These are phyloP conservation scores for Cryptomeria japonica DNA, from an alignment of 75 land plant species.

Conservation along the genomic window DNA sequence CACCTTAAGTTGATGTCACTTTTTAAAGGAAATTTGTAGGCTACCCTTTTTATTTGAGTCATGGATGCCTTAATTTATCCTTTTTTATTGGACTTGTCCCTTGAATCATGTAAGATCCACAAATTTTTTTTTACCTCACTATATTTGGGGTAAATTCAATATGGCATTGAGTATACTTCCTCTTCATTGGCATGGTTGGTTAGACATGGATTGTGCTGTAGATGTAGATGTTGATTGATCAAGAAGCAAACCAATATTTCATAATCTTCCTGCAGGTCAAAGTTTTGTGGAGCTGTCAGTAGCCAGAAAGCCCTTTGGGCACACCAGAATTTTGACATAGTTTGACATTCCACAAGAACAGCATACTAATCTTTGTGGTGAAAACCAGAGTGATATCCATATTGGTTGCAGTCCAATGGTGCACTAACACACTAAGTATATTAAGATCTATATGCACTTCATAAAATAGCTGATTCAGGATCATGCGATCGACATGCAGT, in stretches of 20 bases:
- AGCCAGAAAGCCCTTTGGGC: neutral
- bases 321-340: neutral
- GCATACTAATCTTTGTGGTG: neutral
- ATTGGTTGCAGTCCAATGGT: neutral
- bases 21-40: too few species aligned
- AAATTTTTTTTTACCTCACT: neutral
- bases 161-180: neutral
- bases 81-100: neutral
- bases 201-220: neutral
- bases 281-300: neutral
- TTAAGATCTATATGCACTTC: neutral
- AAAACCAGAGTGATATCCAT: neutral
- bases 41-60: neutral
- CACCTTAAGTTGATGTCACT: too few species aligned
- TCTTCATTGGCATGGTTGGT: neutral
- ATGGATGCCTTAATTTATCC: neutral
- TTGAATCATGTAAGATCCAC: neutral
- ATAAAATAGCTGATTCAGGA: neutral
- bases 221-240: neutral
- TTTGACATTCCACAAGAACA: neutral
- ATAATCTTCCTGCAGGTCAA: neutral
- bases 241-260: neutral
- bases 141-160: neutral
- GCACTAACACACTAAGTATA: neutral
- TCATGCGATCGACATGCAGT: neutral